Base-by-base conservation (phyloP, 306 rosid species). In the Dalbergia oliveri region DNA sequence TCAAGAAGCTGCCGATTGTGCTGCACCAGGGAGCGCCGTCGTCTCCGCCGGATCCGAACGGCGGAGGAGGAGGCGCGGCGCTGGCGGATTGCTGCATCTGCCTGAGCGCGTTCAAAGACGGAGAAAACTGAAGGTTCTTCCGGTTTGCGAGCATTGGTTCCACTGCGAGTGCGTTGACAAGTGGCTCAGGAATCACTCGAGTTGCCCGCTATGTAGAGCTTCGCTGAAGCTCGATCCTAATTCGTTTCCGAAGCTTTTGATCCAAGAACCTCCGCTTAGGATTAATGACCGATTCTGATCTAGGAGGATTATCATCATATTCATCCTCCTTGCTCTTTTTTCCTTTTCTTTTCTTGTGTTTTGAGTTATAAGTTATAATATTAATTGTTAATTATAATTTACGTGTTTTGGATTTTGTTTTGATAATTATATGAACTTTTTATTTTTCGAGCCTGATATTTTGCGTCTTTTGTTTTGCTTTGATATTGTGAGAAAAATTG, bases 151-250 rank as follows among this genome's bases (percentile, higher is more conserved):
- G 9, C 99, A 95, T 68, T 78, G 90, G 23, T 95, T 82, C 23
- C 99, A 95, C 37, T 86, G 94, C 5, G 94, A 91, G 66, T 95
- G 99, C 34, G 94, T 95, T 0, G 99, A 91, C 37, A 73, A n/a
- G 66, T 95, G 99, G 99, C 94, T 95, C 15, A 15, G 41, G 14
- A 77, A 84, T 45, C 96, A 86, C 39, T 90, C 98, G 0, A 95
- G 85, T 58, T 95, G 99, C 71, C 99, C 99, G 19, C 86, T 95
- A 10, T 95, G 99, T 54, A 88, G 99, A 35, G 81, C 89, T 70
- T 90, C 94, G 47, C 91, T 91, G 43, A 84, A 26, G 7, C 43
- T 78, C 6, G 82, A 72, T 76, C 67, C 88, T 10, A 4, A 4
- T 37, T 53, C 72, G 3, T 81, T 84, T 12, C 86, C 88, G 0